Evolutionary conservation across 2,329 filamentous ascomycete genomes (phyloP).

Genomic region (Aspergillus pseudotamarii): DNA sequence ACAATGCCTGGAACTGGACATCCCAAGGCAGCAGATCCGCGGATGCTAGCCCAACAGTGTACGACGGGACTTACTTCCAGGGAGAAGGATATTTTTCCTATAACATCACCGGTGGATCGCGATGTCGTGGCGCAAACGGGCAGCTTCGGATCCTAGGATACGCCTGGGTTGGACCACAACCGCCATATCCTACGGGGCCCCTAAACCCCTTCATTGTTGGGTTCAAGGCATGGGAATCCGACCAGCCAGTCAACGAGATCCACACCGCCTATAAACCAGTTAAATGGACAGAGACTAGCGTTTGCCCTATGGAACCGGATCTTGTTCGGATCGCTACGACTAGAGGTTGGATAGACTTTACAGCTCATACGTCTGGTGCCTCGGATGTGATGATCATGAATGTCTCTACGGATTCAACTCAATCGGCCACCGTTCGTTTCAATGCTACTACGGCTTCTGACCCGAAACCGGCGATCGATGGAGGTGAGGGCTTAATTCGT

Average conservation of each 20-base stretch:
- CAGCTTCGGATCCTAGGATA: constrained; percentile 2
- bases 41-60: background rate
- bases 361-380: background rate
- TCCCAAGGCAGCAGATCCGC: background rate
- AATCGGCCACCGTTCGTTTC: background rate
- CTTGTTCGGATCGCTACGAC: background rate
- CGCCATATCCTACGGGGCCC: constrained; percentile 1
- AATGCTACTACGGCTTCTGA: background rate
- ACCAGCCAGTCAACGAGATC: background rate
- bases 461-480: background rate
- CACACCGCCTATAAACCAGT: background rate
- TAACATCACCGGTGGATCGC: background rate
- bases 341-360: background rate
- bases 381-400: background rate
- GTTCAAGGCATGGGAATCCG: constrained; percentile 6
- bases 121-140: background rate
- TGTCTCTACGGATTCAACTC: background rate
- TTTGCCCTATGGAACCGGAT: background rate
- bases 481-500: background rate
- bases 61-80: constrained; percentile 7
- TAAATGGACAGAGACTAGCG: background rate
- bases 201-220: background rate
- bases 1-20: constrained; percentile 1
- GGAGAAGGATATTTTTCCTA: constrained; percentile 3
- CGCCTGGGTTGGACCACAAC: constrained; percentile 6